A percentile compares a stretch with the other conserved stretches of the same genome.
phyloP scores from a whole-genome alignment of 2,329 filamentous ascomycete genomes.

The Sclerotinia minor region DNA sequence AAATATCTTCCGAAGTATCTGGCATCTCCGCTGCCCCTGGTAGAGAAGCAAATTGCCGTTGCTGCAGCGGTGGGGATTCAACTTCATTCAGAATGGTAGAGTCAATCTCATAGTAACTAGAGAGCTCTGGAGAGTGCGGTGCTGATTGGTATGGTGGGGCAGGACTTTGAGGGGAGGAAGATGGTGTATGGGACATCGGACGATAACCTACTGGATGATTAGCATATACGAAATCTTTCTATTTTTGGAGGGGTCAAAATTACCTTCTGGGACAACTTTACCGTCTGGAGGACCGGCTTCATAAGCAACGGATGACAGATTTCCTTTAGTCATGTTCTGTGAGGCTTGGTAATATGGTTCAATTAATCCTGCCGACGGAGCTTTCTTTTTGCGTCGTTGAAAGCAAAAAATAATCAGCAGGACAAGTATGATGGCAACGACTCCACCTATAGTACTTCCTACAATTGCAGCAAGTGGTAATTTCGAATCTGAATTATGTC shows the following conservation, averaged over 20 bases:
- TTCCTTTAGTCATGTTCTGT: slow-evolving; percentile 1
- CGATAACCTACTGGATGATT: slow-evolving; percentile 2
- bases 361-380: not conserved
- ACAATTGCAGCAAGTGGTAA: not conserved
- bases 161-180: slow-evolving; percentile 12
- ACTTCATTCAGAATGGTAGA: slow-evolving; percentile 9
- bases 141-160: slow-evolving; percentile 19
- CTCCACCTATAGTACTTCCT: slow-evolving; percentile 5
- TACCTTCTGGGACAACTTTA: not conserved
- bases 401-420: not conserved
- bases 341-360: not conserved
- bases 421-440: not conserved
- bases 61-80: not conserved
- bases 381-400: not conserved
- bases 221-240: not conserved
- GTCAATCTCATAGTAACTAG: slow-evolving; percentile 17
- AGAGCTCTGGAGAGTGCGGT: not conserved
- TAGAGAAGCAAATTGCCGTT: not conserved
- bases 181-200: not conserved
- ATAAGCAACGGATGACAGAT: not conserved
- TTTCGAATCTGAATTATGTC: not conserved
- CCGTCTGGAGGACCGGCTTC: not conserved
- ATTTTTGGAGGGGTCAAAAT: no score
- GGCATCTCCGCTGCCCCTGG: slow-evolving; percentile 5
- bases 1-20: not conserved